Evolutionary conservation across 139 green algal species (phyloP).

Genomic region (Chlamydomonas sp.): DNA sequence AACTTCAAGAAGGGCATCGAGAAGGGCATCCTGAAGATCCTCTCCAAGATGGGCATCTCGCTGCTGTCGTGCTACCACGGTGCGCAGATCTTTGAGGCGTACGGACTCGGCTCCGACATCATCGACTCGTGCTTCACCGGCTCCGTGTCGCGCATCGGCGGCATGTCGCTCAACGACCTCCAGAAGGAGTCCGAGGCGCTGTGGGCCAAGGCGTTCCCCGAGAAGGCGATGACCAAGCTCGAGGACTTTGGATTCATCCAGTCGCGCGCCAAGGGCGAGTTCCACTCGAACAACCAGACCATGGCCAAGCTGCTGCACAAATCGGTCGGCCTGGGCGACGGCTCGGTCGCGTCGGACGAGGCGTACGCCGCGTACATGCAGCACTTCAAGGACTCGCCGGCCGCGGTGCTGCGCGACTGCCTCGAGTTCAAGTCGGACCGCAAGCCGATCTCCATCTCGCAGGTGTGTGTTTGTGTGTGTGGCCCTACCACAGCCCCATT

Average conservation of each 20-base stretch:
- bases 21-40: conserved; percentile 97
- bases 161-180: conserved; percentile 80
- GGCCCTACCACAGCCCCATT: no score
- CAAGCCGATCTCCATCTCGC: no score
- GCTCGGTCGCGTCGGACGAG: conserved; percentile 30
- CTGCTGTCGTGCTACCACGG: conserved; percentile 86
- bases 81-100: conserved; percentile 97
- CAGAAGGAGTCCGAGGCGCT: conserved; percentile 79
- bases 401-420: conserved; percentile 81
- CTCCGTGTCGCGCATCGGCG: conserved; percentile 91
- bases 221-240: conserved; percentile 87
- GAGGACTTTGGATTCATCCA: conserved; percentile 97
- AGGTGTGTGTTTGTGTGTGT: no score
- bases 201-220: conserved; percentile 87
- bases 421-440: conserved; percentile 73
- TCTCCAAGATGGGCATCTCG: conserved; percentile 99
- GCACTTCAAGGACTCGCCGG: conserved; percentile 73
- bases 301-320: conserved; percentile 99
- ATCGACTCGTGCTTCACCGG: conserved; percentile 74
- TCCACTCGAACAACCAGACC: conserved; percentile 97
- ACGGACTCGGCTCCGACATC: conserved; percentile 88
- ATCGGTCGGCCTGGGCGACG: conserved; percentile 76
- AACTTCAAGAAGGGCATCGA: conserved; percentile 92
- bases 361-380: conserved; percentile 82
- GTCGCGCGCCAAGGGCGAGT: conserved; percentile 76